Percentiles rank a stretch among this genome's conserved stretches.
phyloP scores from a whole-genome alignment of 805 yeast genomes.

The Isabelozyma rhagii region DNA sequence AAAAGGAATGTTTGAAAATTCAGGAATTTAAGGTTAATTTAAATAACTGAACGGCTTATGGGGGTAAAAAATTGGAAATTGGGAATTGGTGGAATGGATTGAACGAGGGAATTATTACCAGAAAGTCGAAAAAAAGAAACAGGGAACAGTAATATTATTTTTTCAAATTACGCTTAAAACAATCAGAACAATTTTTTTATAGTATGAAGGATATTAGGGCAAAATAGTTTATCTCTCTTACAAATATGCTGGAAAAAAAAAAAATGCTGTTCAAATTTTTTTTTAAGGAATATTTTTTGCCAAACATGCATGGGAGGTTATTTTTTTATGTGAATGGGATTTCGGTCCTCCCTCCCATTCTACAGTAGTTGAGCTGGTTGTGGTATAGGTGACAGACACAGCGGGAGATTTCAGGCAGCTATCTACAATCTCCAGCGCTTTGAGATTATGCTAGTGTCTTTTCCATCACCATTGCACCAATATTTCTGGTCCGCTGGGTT shows the following conservation, averaged over 20 bases:
- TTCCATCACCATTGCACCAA: background rate
- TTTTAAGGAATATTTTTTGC: background rate
- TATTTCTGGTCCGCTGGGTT: background rate
- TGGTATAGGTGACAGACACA: background rate
- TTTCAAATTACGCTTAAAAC: background rate
- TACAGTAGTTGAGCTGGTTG: background rate
- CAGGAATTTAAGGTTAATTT: conserved; percentile 1
- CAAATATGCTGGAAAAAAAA: background rate
- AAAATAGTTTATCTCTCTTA: background rate
- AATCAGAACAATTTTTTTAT: too few species aligned
- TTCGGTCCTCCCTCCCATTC: background rate
- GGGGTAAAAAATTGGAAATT: background rate
- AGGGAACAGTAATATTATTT: background rate
- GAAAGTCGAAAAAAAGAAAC: background rate
- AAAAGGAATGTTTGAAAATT: background rate
- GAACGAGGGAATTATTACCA: conserved; percentile 6
- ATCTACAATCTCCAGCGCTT: background rate
- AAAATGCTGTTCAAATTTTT: too few species aligned
- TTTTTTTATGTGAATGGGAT: background rate
- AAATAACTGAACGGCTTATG: conserved; percentile 1
- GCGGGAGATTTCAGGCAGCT: background rate
- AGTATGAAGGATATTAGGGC: background rate
- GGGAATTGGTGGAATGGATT: background rate
- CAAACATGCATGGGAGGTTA: background rate
- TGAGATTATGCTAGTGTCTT: background rate